Conservation (phyloP, 2,329 filamentous ascomycete genomes). For the Rutstroemia sp. region DNA sequence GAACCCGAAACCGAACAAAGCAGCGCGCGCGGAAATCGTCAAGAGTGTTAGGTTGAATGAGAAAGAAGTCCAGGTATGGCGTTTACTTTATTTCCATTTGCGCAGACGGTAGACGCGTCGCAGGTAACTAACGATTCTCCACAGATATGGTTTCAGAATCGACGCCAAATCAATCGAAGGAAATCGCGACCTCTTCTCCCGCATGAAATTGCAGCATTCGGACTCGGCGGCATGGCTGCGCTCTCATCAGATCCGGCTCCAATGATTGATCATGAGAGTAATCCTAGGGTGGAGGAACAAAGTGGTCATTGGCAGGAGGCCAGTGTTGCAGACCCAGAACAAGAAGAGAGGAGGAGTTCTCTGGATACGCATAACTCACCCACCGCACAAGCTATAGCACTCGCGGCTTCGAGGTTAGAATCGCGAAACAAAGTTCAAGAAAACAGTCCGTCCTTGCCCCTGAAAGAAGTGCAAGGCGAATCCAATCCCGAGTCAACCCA, state of each 20-base stretch:
- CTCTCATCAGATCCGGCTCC: conserved; percentile 27
- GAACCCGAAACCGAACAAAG: conserved; percentile 89
- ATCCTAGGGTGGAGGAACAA: conserved; percentile 15
- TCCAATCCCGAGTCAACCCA: background rate
- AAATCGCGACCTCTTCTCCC: conserved; percentile 78
- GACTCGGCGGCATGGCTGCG: conserved; percentile 36
- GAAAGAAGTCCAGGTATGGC: conserved; percentile 88
- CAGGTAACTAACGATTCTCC: background rate
- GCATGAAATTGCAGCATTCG: conserved; percentile 62
- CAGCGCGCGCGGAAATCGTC: conserved; percentile 76
- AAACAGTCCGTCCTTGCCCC: background rate
- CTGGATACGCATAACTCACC: background rate
- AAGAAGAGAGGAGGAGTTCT: conserved; percentile 1
- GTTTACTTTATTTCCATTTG: background rate
- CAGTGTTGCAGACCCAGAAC: conserved; percentile 6
- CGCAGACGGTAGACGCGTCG: conserved; percentile 11
- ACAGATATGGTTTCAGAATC: conserved; percentile 97
- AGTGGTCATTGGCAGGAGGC: background rate
- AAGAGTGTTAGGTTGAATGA: conserved; percentile 74
- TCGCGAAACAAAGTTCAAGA: background rate
- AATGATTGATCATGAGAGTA: conserved; percentile 17
- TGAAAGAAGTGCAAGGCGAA: background rate
- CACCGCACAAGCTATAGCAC: background rate
- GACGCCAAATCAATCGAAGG: conserved; percentile 83
- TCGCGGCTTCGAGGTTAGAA: background rate